These are phyloP conservation scores for Podaxis sp. DNA, from an alignment of 768 basidiomycete genomes.

Conservation along the genomic window DNA sequence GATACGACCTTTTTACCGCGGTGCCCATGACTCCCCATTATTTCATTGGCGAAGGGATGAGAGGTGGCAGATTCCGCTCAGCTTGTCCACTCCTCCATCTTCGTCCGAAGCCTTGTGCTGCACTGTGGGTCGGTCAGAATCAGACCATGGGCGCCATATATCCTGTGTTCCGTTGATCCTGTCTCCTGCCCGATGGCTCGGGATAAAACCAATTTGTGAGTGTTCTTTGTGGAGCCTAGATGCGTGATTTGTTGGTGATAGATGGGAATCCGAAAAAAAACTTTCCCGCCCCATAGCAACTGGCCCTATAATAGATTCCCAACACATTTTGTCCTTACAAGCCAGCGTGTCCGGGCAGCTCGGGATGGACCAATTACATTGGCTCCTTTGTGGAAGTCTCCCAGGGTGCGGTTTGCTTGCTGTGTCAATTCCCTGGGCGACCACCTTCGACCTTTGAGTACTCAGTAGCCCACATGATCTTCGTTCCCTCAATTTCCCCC, in stretches of 20 bases:
- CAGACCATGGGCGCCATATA: neutral
- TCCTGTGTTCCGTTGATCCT: conserved; percentile 9
- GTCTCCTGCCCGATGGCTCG: neutral
- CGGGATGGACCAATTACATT: neutral
- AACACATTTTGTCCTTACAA: neutral
- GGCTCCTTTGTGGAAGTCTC: neutral
- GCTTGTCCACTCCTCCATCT: neutral
- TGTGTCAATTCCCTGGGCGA: neutral
- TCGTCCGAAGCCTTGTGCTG: neutral
- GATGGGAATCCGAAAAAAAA: neutral
- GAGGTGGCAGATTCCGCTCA: neutral
- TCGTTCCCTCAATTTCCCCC: neutral
- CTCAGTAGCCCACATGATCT: neutral
- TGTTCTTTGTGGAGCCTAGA: neutral
- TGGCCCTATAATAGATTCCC: neutral
- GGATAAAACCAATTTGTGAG: conserved; percentile 1
- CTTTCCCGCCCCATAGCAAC: conserved; percentile 13
- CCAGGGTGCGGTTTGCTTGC: neutral
- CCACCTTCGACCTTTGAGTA: neutral
- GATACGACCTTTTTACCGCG: neutral
- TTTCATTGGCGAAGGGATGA: conserved; percentile 3
- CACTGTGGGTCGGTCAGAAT: conserved; percentile 2
- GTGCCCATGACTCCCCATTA: conserved; percentile 5
- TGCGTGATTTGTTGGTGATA: conserved; percentile 1
- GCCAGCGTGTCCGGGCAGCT: conserved; percentile 1